Evolutionary conservation across 2,329 filamentous ascomycete species (phyloP).

Genomic region (Botryotinia narcissicola): DNA sequence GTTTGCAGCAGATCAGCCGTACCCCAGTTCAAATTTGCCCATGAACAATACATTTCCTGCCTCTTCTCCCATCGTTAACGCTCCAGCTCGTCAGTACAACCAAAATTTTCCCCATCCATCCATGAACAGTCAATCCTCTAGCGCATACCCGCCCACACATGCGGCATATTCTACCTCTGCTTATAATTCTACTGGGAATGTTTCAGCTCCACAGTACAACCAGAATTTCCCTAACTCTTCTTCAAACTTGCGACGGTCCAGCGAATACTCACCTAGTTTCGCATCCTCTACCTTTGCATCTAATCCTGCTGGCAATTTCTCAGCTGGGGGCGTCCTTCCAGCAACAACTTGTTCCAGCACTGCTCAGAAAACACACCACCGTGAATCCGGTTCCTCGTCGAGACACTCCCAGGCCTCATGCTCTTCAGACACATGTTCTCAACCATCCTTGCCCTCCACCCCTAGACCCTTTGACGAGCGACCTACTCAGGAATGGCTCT

Average conservation of each 20-base stretch:
- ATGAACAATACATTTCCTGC: neutral
- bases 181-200: neutral
- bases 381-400: accelerated
- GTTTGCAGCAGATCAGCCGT: neutral
- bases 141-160: neutral
- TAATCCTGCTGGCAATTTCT: neutral
- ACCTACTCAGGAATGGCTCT: too few relatives aligned
- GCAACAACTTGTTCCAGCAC: too few relatives aligned
- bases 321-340: neutral
- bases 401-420: neutral
- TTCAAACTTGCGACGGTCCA: neutral
- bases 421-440: neutral
- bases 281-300: neutral
- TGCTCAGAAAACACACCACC: too few relatives aligned
- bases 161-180: neutral
- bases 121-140: neutral
- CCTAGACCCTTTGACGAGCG: accelerated
- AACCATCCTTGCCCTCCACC: neutral
- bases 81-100: neutral
- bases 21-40: too few relatives aligned
- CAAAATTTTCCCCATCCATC: neutral
- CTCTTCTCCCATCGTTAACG: neutral
- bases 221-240: neutral
- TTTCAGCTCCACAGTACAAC: neutral
- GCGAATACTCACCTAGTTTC: neutral